These are phyloP conservation scores for Xerocomellus amylosporus DNA, from an alignment of 768 basidiomycete species.

Conservation along the genomic window DNA sequence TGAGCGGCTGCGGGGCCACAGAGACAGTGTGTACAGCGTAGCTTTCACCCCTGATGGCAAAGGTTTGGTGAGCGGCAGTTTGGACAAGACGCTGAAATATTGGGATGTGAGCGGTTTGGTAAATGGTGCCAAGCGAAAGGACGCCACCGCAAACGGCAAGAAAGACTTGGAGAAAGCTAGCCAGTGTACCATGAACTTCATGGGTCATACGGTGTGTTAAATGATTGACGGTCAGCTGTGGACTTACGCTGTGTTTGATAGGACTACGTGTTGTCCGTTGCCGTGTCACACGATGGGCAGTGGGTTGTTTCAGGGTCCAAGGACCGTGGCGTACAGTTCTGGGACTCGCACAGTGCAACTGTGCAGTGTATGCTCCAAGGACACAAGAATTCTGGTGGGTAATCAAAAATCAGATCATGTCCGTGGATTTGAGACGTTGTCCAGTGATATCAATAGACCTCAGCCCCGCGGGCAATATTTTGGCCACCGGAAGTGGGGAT, in stretches of 20 bases:
- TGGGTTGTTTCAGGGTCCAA: conserved; percentile 96
- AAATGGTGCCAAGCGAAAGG: conserved; percentile 34
- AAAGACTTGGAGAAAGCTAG: conserved; percentile 50
- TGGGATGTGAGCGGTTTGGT: conserved; percentile 63
- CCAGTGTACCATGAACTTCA: conserved; percentile 77
- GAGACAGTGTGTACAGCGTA: conserved; percentile 82
- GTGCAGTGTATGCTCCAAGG: conserved; percentile 93
- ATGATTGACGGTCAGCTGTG: background rate
- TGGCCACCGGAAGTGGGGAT: conserved; percentile 72
- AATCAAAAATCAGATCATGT: background rate
- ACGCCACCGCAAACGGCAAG: conserved; percentile 41
- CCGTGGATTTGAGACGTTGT: conserved; percentile 7
- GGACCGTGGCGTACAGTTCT: conserved; percentile 94
- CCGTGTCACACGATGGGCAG: conserved; percentile 87
- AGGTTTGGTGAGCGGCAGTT: conserved; percentile 83
- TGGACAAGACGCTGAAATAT: conserved; percentile 85
- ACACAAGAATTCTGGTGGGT: conserved; percentile 63
- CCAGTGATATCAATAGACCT: conserved; percentile 73
- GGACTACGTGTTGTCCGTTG: conserved; percentile 74
- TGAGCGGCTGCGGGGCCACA: conserved; percentile 74
- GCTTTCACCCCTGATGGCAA: conserved; percentile 93
- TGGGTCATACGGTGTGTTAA: conserved; percentile 74
- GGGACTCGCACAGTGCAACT: conserved; percentile 73
- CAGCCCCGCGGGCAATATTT: conserved; percentile 54
- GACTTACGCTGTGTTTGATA: conserved; percentile 21